Base-by-base conservation (phyloP, 257 asterid species). In the Primulina huaijiensis region DNA sequence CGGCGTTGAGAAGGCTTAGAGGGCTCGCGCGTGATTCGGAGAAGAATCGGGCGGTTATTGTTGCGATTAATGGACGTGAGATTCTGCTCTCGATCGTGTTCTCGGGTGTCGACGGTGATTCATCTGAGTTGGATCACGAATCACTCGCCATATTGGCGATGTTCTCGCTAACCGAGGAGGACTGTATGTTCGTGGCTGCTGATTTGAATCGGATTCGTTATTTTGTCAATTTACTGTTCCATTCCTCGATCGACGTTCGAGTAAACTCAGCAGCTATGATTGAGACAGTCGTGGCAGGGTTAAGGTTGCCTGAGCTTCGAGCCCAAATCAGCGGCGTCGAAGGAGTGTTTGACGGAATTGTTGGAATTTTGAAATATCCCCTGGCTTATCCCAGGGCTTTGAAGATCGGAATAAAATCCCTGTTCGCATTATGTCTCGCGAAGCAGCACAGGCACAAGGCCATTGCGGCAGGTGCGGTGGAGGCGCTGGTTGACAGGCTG, bases 11-110 rank as follows among this genome's bases (percentile, higher is more conserved):
- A 69, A 75, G 88, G 68, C 82, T 93, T 46, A 71, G 90, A 50
- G 96, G 83, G 2, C 79, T 90, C 30, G 96, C 95, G 62, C 88
- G 92, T 34, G 97, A 90, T 62, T 93, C 97, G 65, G 99, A 93
- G 9, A 93, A 87, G 82, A 93, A 89, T 60, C 85, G 96, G 11
- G 74, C 86, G 1, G 88, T 93, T 12, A 90, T 93, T 61, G 83
- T 84, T 0, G 85, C 85, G 0, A 80, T 30, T 9, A 84, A 84
- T 25, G 92, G 83, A 19, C 80, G 87, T 5, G 87, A 78, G 86
- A 53, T 86, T 70, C 65, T 93, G 65, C 75, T 93, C 0, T 58
- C 90, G 19, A 17, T 90, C 59, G 74, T 75, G 20, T 93, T 93
- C 43, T 76, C 81, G 4, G 75, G 68, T 53, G 67, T 76, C 14